Evolutionary conservation across 331 rosid genomes (phyloP).

Genomic region (Malus hybrid): DNA sequence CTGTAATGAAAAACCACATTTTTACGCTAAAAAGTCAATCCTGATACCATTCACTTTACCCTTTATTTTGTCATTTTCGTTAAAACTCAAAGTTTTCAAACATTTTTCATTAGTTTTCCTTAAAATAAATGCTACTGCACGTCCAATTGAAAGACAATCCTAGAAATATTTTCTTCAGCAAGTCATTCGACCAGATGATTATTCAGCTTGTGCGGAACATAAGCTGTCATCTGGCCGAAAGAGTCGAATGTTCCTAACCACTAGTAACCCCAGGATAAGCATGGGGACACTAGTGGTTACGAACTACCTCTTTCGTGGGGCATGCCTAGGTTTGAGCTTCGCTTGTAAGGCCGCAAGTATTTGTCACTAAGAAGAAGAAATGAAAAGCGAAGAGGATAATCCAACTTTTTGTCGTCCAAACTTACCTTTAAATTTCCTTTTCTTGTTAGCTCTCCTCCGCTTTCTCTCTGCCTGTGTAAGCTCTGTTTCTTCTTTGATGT

Average conservation of each 20-base stretch:
- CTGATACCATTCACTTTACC: no score
- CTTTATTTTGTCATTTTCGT: no score
- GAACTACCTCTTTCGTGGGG: neutral
- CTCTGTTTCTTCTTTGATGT: conserved; percentile 76
- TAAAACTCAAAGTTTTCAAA: no score
- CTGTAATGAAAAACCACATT: no score
- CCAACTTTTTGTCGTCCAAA: neutral
- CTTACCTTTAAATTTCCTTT: conserved; percentile 83
- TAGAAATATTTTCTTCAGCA: neutral
- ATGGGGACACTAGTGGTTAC: neutral
- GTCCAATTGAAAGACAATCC: neutral
- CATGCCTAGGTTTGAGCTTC: neutral
- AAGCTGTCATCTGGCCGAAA: neutral
- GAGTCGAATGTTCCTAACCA: neutral
- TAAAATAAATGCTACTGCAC: neutral
- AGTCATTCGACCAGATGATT: neutral
- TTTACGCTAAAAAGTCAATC: no score
- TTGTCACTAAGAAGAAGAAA: neutral
- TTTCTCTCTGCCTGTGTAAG: conserved; percentile 84
- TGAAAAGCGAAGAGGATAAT: neutral
- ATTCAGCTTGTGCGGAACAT: neutral
- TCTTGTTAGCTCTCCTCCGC: conserved; percentile 84
- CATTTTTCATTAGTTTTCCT: no score
- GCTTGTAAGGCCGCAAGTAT: neutral
- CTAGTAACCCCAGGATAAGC: neutral